A percentile compares a stretch with the other conserved stretches of the same genome.
Conservation (phyloP, 495 filamentous ascomycete genomes). For the Xylaria acuta region DNA sequence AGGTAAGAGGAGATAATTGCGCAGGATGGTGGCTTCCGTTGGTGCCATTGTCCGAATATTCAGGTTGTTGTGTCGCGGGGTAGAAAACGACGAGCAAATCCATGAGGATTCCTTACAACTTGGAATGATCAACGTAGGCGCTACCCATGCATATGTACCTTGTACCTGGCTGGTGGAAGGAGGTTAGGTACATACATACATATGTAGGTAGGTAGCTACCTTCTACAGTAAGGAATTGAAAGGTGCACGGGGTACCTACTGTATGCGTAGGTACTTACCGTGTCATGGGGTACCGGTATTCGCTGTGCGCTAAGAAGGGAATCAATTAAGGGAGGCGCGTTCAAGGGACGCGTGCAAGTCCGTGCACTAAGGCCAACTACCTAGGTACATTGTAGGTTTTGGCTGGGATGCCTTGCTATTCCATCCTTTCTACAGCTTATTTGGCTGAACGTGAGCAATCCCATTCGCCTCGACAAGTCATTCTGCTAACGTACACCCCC, state of each 20-base stretch:
- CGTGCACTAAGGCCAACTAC: constrained; percentile 13
- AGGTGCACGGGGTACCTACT: neutral
- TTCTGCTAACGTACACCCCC: neutral
- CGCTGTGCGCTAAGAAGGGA: neutral
- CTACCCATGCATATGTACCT: neutral
- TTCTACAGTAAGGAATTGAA: neutral
- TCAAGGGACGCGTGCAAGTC: constrained; percentile 8
- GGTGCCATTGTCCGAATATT: constrained; percentile 63
- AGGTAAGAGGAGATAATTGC: constrained; percentile 77
- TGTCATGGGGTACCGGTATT: too few species aligned
- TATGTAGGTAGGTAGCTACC: neutral
- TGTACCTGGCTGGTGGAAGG: neutral
- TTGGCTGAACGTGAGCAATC: neutral
- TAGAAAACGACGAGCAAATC: neutral
- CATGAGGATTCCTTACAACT: neutral
- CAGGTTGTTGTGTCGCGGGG: neutral
- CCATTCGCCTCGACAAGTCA: neutral
- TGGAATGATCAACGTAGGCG: too few species aligned
- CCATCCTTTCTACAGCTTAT: neutral
- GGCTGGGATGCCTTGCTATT: constrained; percentile 6
- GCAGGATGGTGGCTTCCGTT: constrained; percentile 73
- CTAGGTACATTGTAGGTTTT: constrained; percentile 10
- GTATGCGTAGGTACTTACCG: neutral
- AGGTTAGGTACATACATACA: too few species aligned
- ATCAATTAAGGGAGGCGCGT: constrained; percentile 19